A percentile compares a stretch with the other conserved stretches of the same genome.
Evolutionary conservation across 805 yeast species (phyloP).

Genomic region (Wickerhamiella lipophila): DNA sequence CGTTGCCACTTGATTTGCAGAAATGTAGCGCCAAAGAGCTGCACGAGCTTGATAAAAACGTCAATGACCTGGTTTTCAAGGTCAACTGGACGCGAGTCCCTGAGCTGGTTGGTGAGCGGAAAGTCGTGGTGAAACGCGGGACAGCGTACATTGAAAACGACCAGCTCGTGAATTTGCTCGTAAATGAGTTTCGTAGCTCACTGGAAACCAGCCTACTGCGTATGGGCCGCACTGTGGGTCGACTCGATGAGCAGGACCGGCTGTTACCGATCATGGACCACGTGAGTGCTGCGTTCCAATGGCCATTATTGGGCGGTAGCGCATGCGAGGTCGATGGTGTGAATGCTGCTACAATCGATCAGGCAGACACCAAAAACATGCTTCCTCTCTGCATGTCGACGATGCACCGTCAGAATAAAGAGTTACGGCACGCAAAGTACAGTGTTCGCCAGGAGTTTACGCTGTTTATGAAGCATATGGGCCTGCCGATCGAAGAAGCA

Average conservation of each 20-base stretch:
- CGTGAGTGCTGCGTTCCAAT: constrained; percentile 52
- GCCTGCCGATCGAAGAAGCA: constrained; percentile 78
- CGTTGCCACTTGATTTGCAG: constrained; percentile 59
- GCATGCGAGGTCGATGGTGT: constrained; percentile 33
- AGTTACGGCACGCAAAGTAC: constrained; percentile 63
- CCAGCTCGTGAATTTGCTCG: constrained; percentile 57
- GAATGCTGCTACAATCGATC: constrained; percentile 47
- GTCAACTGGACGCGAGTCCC: constrained; percentile 75
- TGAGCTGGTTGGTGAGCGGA: constrained; percentile 61
- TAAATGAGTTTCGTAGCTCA: constrained; percentile 50
- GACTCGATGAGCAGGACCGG: constrained; percentile 85
- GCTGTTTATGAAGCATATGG: constrained; percentile 78
- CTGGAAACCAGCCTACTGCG: constrained; percentile 42
- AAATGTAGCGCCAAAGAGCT: constrained; percentile 55
- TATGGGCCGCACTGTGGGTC: constrained; percentile 67
- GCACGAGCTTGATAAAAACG: constrained; percentile 31
- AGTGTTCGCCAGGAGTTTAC: constrained; percentile 77
- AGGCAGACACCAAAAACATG: constrained; percentile 43
- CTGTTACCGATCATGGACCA: constrained; percentile 72
- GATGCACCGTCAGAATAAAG: constrained; percentile 47
- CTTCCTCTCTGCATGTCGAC: constrained; percentile 73
- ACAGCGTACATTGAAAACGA: constrained; percentile 75
- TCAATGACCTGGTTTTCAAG: constrained; percentile 58
- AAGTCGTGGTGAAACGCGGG: constrained; percentile 55
- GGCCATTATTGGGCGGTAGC: background rate